Conservation (phyloP, 129 eudicot genomes). For the Escallonia rubra region DNA sequence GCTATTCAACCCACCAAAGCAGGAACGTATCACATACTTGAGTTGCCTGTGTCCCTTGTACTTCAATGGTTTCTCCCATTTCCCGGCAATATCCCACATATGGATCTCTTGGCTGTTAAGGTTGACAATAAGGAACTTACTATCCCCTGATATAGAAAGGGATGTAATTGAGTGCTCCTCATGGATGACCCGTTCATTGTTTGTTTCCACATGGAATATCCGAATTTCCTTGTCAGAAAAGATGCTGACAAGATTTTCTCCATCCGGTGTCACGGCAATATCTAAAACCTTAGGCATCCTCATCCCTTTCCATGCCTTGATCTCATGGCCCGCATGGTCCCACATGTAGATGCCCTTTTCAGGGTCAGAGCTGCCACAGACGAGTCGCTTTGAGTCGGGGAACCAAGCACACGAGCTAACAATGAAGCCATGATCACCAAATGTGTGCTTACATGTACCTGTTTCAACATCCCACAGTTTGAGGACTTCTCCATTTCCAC, state of each 20-base stretch:
- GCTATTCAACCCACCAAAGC: constrained; percentile 84
- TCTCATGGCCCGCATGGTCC: constrained; percentile 83
- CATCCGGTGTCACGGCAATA: constrained; percentile 85
- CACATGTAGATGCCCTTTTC: constrained; percentile 84
- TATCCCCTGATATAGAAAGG: constrained; percentile 71
- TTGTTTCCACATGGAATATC: constrained; percentile 56
- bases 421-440: constrained; percentile 48
- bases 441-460: constrained; percentile 80
- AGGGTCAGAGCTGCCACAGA: constrained; percentile 82
- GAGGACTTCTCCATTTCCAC: constrained; percentile 82
- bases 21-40: constrained; percentile 81
- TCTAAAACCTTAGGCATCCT: constrained; percentile 85
- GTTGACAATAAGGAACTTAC: constrained; percentile 63
- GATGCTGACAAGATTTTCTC: constrained; percentile 62
- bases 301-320: constrained; percentile 80
- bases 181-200: constrained; percentile 60
- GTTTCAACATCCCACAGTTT: constrained; percentile 86
- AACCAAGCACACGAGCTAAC: constrained; percentile 98
- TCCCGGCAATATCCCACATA: constrained; percentile 85
- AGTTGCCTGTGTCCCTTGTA: constrained; percentile 75
- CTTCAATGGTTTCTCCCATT: constrained; percentile 48
- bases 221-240: constrained; percentile 72
- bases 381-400: constrained; percentile 71
- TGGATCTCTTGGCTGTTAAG: constrained; percentile 91
- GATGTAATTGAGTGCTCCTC: constrained; percentile 78